Conservation (phyloP, 345 rosid genomes). For the Kernera saxatilis region DNA sequence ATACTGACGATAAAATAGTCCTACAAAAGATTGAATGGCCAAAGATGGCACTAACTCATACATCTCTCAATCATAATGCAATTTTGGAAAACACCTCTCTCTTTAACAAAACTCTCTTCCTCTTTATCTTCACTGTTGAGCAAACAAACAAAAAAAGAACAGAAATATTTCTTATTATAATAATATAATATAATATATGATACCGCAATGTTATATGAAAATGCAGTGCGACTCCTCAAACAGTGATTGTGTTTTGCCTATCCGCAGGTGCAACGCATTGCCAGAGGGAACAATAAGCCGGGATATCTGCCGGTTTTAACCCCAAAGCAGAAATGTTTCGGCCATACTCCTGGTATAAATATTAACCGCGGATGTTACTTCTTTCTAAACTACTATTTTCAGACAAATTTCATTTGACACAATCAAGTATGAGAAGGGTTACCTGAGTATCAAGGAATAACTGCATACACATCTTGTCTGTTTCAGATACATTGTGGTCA, state of each 20-base stretch:
- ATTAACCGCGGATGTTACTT: background rate
- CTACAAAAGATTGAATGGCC: slow-evolving; percentile 12
- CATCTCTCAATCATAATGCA: slow-evolving; percentile 8
- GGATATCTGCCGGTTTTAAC: slow-evolving; percentile 59
- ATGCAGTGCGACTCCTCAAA: slow-evolving; percentile 28
- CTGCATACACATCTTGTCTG: slow-evolving; percentile 93
- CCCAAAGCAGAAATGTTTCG: slow-evolving; percentile 65
- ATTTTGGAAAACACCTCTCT: background rate
- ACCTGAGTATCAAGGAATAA: slow-evolving; percentile 97
- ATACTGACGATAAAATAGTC: background rate
- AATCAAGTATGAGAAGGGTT: background rate
- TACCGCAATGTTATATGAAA: background rate
- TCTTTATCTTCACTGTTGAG: background rate
- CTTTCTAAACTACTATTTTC: background rate
- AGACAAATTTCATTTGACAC: background rate
- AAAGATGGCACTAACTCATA: slow-evolving; percentile 5
- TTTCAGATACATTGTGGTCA: slow-evolving; percentile 70
- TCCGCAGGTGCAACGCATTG: slow-evolving; percentile 86
- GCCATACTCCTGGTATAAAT: slow-evolving; percentile 68
- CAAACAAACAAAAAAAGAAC: background rate
- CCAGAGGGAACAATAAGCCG: slow-evolving; percentile 77
- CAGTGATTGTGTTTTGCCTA: slow-evolving; percentile 43
- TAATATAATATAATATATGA: too few relatives aligned
- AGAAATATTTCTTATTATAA: background rate
- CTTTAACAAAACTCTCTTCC: slow-evolving; percentile 8